Conservation (phyloP, 495 filamentous ascomycete species). For the Aspergillus panamensis region DNA sequence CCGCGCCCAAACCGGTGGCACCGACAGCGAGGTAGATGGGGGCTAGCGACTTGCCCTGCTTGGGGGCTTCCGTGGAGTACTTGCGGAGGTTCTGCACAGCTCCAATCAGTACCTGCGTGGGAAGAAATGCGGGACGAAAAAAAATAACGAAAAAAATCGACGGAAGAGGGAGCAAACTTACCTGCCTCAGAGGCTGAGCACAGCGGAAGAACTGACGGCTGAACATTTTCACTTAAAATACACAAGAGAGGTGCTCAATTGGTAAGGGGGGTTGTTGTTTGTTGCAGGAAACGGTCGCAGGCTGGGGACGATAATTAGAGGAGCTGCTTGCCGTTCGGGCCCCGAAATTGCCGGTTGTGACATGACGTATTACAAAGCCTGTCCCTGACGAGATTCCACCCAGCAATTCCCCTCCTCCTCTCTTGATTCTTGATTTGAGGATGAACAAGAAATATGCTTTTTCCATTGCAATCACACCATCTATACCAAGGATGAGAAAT, state of each 20-base stretch:
- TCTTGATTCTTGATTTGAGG: background rate
- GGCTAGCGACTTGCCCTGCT: constrained; percentile 37
- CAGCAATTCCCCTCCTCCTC: background rate
- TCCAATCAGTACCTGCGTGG: constrained; percentile 2
- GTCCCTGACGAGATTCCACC: constrained; percentile 13
- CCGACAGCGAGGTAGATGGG: constrained; percentile 41
- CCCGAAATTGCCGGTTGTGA: constrained; percentile 13
- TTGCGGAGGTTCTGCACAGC: constrained; percentile 46
- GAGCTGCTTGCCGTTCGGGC: constrained; percentile 13
- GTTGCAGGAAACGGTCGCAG: constrained; percentile 5
- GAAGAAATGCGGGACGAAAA: background rate
- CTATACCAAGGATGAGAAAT: too few relatives aligned
- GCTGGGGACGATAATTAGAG: constrained; percentile 21
- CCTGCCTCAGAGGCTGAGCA: constrained; percentile 48
- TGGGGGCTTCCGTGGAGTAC: constrained; percentile 48
- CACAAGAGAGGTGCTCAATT: constrained; percentile 14
- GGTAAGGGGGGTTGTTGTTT: constrained; percentile 3
- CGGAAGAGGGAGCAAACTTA: constrained; percentile 16
- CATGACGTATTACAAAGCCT: constrained; percentile 24
- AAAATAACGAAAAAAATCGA: background rate
- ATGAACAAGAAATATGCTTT: background rate
- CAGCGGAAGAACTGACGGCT: constrained; percentile 47
- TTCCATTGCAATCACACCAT: too few relatives aligned
- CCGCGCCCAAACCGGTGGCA: constrained; percentile 40
- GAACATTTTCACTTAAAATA: constrained; percentile 41